A percentile compares a stretch with the other conserved stretches of the same genome.
phyloP scores from a whole-genome alignment of 805 yeast genomes.

The Candida ortonii region DNA sequence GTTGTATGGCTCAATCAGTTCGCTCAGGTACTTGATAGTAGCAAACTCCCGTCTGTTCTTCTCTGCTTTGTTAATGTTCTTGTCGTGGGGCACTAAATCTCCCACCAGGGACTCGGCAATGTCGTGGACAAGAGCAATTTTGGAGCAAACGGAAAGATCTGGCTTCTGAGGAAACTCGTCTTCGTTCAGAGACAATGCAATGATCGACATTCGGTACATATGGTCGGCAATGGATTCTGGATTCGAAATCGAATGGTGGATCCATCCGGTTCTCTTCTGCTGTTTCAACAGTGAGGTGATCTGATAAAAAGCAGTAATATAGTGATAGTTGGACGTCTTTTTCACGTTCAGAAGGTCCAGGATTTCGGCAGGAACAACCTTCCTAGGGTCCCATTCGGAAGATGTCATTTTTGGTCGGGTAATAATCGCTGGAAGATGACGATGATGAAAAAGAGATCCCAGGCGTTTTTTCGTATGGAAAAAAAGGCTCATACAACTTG shows the following conservation, averaged over 20 bases:
- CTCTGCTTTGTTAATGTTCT: constrained; percentile 63
- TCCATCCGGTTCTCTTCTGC: constrained; percentile 92
- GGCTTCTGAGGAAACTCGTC: constrained; percentile 25
- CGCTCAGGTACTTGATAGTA: constrained; percentile 65
- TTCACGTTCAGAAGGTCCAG: constrained; percentile 28
- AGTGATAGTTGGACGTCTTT: constrained; percentile 21
- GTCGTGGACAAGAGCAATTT: constrained; percentile 88
- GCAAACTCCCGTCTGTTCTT: constrained; percentile 78
- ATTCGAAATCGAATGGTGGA: constrained; percentile 56
- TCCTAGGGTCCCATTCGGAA: constrained; percentile 44
- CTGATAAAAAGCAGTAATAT: constrained; percentile 43
- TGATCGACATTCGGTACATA: constrained; percentile 90
- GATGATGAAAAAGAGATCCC: background rate
- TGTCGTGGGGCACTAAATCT: constrained; percentile 83
- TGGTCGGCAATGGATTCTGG: constrained; percentile 87
- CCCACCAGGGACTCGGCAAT: constrained; percentile 94
- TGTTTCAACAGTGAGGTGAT: constrained; percentile 69
- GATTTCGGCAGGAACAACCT: constrained; percentile 40
- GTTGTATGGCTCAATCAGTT: constrained; percentile 64
- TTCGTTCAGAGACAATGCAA: constrained; percentile 63
- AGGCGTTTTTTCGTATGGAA: too few relatives aligned
- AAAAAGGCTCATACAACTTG: too few relatives aligned
- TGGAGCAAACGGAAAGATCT: constrained; percentile 67
- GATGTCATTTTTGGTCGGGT: constrained; percentile 15
- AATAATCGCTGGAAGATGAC: constrained; percentile 1